phyloP scores from a whole-genome alignment of 257 asterid genomes.

The Solanum rostratum region DNA sequence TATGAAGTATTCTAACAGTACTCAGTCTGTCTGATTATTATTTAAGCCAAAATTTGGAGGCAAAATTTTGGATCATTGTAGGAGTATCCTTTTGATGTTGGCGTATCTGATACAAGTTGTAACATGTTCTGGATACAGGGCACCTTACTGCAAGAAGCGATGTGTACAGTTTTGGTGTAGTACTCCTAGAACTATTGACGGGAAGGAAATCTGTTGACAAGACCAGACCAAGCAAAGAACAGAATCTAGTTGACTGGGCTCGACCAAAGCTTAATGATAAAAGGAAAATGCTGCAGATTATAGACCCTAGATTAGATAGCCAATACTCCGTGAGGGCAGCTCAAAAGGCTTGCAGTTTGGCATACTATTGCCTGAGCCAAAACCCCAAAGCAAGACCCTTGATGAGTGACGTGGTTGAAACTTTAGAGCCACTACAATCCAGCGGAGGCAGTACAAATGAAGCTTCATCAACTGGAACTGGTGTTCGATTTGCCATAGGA shows the following conservation, averaged over 20 bases:
- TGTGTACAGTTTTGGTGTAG: conserved; percentile 98
- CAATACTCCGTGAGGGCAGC: conserved; percentile 94
- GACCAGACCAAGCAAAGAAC: conserved; percentile 98
- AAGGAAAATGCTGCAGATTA: conserved; percentile 90
- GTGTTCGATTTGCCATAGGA: conserved; percentile 50
- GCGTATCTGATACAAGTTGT: not conserved
- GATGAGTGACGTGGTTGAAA: conserved; percentile 98
- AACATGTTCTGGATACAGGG: conserved; percentile 40
- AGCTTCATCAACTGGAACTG: conserved; percentile 39
- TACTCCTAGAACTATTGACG: conserved; percentile 88
- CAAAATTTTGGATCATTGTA: not conserved
- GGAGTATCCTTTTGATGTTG: not conserved
- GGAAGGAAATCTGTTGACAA: conserved; percentile 98
- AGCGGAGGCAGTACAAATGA: conserved; percentile 36
- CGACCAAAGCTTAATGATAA: conserved; percentile 89
- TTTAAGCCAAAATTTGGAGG: not conserved
- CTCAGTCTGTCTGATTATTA: not conserved
- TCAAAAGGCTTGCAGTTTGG: conserved; percentile 98
- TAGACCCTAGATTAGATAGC: conserved; percentile 83
- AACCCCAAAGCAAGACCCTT: conserved; percentile 96
- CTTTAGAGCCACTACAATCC: conserved; percentile 83
- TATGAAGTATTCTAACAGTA: not conserved
- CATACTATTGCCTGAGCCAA: conserved; percentile 96
- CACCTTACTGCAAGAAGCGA: conserved; percentile 99
- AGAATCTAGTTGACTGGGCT: conserved; percentile 97